These are phyloP conservation scores for Fagopyrum esculentum DNA, from an alignment of 148 eudicot genomes.

Conservation along the genomic window DNA sequence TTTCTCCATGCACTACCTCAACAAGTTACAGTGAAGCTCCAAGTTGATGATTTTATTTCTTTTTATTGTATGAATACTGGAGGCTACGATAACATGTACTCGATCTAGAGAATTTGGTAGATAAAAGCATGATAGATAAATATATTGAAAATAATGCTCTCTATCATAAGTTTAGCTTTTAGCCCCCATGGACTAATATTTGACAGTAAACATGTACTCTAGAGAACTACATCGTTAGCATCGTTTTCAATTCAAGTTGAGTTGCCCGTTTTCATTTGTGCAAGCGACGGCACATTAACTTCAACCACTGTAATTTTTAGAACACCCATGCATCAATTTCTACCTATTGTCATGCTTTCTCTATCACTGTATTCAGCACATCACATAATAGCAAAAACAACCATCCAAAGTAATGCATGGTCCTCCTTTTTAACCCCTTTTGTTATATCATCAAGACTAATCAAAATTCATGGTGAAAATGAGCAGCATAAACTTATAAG, in stretches of 20 bases:
- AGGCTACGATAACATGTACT: too few species aligned
- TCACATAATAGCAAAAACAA: background rate
- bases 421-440: background rate
- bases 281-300: background rate
- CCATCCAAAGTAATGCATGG: background rate
- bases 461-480: background rate
- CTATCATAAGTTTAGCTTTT: background rate
- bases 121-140: background rate
- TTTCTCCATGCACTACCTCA: too few species aligned
- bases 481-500: background rate
- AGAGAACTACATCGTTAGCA: background rate
- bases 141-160: background rate
- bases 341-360: background rate
- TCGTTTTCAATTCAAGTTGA: slow-evolving; percentile 1
- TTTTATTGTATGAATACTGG: too few species aligned
- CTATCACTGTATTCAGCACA: background rate
- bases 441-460: background rate
- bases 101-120: background rate
- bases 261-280: background rate
- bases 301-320: background rate
- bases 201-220: background rate
- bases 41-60: too few species aligned
- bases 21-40: too few species aligned
- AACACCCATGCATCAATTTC: background rate
- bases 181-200: background rate